Evolutionary conservation across 2,329 filamentous ascomycete genomes (phyloP).

Genomic region (Capronia americana): DNA sequence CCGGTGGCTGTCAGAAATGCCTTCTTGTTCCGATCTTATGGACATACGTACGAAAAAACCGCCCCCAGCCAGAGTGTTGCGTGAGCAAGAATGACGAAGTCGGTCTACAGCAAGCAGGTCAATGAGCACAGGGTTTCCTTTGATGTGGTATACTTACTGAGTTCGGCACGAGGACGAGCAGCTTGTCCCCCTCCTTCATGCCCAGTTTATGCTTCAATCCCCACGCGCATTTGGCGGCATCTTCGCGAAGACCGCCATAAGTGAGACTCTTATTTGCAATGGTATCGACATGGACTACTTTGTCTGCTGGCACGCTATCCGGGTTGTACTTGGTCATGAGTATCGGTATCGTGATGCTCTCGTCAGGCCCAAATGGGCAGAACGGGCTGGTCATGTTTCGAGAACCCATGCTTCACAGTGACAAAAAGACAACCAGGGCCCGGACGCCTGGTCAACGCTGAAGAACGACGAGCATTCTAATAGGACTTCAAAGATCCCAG

Average conservation of each 20-base stretch:
- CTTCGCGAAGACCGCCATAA: conserved; percentile 41
- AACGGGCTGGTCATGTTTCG: conserved; percentile 10
- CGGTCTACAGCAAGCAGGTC: conserved; percentile 28
- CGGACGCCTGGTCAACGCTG: neutral
- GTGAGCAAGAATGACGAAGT: conserved; percentile 42
- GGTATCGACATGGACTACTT: conserved; percentile 41
- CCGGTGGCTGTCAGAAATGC: conserved; percentile 14
- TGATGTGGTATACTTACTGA: conserved; percentile 24
- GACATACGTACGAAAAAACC: conserved; percentile 35
- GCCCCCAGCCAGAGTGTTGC: conserved; percentile 42
- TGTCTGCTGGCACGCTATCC: conserved; percentile 37
- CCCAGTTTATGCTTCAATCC: conserved; percentile 37
- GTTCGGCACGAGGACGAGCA: conserved; percentile 41
- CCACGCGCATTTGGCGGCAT: conserved; percentile 40
- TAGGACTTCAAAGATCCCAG: no score
- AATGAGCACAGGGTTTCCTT: neutral
- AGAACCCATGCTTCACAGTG: neutral
- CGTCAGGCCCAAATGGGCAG: conserved; percentile 20
- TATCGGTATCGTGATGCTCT: conserved; percentile 39
- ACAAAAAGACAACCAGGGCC: neutral
- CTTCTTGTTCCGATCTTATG: neutral
- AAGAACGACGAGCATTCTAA: neutral
- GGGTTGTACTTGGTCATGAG: conserved; percentile 42
- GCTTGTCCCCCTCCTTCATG: conserved; percentile 35
- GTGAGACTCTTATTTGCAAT: conserved; percentile 40